Conservation (phyloP, 2,329 filamentous ascomycete genomes). For the Pestalotiopsis sp. region DNA sequence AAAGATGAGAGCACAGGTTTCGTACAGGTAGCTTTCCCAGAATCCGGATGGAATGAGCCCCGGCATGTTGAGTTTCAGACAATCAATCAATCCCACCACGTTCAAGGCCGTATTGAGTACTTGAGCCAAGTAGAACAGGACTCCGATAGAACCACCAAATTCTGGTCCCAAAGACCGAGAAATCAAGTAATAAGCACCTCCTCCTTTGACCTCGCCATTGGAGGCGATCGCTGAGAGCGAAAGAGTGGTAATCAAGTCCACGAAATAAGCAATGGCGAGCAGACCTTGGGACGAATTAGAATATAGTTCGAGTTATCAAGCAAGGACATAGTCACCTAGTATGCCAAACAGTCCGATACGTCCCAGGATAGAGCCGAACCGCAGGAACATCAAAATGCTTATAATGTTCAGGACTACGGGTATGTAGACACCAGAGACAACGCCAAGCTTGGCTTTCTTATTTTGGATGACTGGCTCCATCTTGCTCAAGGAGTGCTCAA, state of each 20-base stretch:
- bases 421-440: constrained; percentile 80
- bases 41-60: constrained; percentile 68
- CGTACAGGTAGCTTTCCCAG: constrained; percentile 78
- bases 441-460: constrained; percentile 68
- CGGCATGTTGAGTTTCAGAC: constrained; percentile 76
- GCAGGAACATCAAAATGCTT: constrained; percentile 89
- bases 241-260: constrained; percentile 83
- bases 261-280: constrained; percentile 74
- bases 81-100: constrained; percentile 83
- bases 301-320: background rate
- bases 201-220: constrained; percentile 85
- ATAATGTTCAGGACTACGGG: constrained; percentile 88
- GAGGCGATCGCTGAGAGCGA: constrained; percentile 88
- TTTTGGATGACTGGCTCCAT: constrained; percentile 34
- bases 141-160: constrained; percentile 85
- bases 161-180: constrained; percentile 84
- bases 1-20: constrained; percentile 69
- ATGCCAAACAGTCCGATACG: constrained; percentile 80
- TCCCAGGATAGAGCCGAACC: constrained; percentile 83
- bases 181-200: constrained; percentile 87
- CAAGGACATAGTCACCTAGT: constrained; percentile 59
- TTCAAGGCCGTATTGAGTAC: constrained; percentile 88
- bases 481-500: constrained; percentile 16
- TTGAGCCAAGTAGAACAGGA: constrained; percentile 90
- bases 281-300: constrained; percentile 52